These are phyloP conservation scores for Talaromyces sp. DNA, from an alignment of 2,329 filamentous ascomycete genomes.

Conservation along the genomic window DNA sequence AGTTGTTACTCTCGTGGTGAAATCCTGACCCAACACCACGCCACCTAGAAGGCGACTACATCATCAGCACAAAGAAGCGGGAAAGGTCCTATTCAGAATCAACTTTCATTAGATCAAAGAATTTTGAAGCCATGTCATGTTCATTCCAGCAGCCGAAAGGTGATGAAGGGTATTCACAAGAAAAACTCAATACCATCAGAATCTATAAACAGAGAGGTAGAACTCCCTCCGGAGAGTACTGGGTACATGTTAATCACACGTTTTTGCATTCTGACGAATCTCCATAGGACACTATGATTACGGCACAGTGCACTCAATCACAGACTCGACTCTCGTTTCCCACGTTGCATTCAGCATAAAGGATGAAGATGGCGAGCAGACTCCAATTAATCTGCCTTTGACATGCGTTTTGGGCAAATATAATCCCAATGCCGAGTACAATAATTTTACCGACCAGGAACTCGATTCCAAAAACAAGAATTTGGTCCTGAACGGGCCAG, in stretches of 20 bases:
- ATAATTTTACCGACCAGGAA: constrained; percentile 7
- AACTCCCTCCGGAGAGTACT: not conserved
- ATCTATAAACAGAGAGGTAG: constrained; percentile 17
- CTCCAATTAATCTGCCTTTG: constrained; percentile 15
- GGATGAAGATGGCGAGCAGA: constrained; percentile 16
- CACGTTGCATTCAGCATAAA: constrained; percentile 16
- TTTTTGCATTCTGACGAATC: not conserved
- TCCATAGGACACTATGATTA: constrained; percentile 18
- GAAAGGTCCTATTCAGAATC: not conserved
- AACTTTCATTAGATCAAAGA: not conserved
- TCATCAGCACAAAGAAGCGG: not conserved
- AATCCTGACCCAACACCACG: not conserved
- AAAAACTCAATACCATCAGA: constrained; percentile 15
- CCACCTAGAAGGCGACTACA: not conserved
- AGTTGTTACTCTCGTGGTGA: not conserved
- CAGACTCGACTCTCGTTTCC: constrained; percentile 16
- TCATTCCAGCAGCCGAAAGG: not conserved
- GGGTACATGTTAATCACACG: not conserved
- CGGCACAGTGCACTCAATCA: constrained; percentile 17
- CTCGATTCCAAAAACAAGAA: not conserved
- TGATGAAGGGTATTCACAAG: constrained; percentile 6
- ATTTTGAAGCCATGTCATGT: not conserved
- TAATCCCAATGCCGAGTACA: constrained; percentile 1
- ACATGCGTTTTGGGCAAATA: constrained; percentile 18
- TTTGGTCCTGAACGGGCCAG: not conserved